Base-by-base conservation (phyloP, 371 early-diverging fungal genomes). In the Smittium culicis region DNA sequence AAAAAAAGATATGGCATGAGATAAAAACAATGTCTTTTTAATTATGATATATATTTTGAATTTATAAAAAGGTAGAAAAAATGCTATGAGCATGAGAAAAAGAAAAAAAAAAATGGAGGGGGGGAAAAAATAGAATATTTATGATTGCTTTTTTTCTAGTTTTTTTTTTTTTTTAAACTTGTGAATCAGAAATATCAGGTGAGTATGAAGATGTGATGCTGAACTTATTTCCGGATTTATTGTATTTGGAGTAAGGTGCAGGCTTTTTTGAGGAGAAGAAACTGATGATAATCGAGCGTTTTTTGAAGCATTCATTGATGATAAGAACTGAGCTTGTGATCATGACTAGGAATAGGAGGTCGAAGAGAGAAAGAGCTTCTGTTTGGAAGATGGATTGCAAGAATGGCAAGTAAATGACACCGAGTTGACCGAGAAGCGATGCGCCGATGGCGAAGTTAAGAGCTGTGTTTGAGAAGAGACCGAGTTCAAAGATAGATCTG, bases 371-470 rank as follows among this genome's bases (percentile, higher is more conserved):
- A 33, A 95, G 75, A 17, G 92, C 84, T 70, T 79, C 90, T 0
- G 97, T 96, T 75, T 93, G 94, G 79, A 96, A 96, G 67, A 96
- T 88, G 20, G 79, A 67, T 77, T 95, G 96, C 70, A 96, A 80
- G 68, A 92, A 88, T 3, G 96, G 94, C 66, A 89, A 68, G 76
- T 93, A 93, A 57, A 95, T 86, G 14, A 94, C 93, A 62, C 87
- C 69, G 63, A 94, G 75, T 71, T 96, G 95, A 0, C 93, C 92
- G 11, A 90, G 30, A 30, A 94, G 76, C 60, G 91, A 91, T 0
- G 87, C 86, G 20, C 83, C 81, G 5, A 91, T 88, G 2, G 94
- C 91, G 55, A 85, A 74, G 71, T 90, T 91, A 77, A 90, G 93
- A 84, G 93, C 90, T 30, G 76, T 77, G 81, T 96, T 96, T 16